phyloP scores from a whole-genome alignment of 495 filamentous ascomycete genomes.

The Penicillium diatomitis region DNA sequence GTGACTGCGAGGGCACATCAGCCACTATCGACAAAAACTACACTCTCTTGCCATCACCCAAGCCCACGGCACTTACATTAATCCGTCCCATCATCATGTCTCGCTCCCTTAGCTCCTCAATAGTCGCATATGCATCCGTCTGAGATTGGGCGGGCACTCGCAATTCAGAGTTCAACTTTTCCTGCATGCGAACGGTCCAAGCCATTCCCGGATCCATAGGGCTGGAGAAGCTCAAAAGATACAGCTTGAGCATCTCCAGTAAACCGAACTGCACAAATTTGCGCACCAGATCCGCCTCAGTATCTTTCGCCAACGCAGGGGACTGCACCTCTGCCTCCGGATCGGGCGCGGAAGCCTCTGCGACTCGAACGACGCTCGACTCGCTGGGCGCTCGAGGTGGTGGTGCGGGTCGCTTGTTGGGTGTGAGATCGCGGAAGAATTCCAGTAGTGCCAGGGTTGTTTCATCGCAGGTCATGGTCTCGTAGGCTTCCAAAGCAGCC shows the following conservation, averaged over 20 bases:
- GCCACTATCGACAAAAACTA: too few relatives aligned
- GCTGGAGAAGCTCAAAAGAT: constrained; percentile 48
- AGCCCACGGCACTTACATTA: constrained; percentile 42
- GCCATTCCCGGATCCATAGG: constrained; percentile 58
- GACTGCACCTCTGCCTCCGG: constrained; percentile 61
- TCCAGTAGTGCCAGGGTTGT: constrained; percentile 67
- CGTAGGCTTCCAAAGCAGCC: constrained; percentile 62
- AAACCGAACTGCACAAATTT: constrained; percentile 78
- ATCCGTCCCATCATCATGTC: constrained; percentile 71
- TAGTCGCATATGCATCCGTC: constrained; percentile 50
- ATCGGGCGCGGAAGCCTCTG: constrained; percentile 58
- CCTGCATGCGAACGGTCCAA: constrained; percentile 66
- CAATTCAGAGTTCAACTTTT: constrained; percentile 52
- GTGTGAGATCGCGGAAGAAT: constrained; percentile 65
- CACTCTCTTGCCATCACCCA: too few relatives aligned
- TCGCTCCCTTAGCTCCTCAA: constrained; percentile 52
- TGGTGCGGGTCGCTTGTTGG: constrained; percentile 61
- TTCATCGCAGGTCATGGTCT: constrained; percentile 45
- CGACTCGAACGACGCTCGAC: constrained; percentile 23
- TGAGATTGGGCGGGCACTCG: constrained; percentile 41
- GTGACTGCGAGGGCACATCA: constrained; percentile 36
- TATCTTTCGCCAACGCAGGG: constrained; percentile 40
- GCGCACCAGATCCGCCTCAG: constrained; percentile 49
- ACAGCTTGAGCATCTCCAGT: constrained; percentile 76
- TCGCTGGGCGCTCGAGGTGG: constrained; percentile 60